Conservation (phyloP, 805 yeast genomes). For the Candida railenensis region DNA sequence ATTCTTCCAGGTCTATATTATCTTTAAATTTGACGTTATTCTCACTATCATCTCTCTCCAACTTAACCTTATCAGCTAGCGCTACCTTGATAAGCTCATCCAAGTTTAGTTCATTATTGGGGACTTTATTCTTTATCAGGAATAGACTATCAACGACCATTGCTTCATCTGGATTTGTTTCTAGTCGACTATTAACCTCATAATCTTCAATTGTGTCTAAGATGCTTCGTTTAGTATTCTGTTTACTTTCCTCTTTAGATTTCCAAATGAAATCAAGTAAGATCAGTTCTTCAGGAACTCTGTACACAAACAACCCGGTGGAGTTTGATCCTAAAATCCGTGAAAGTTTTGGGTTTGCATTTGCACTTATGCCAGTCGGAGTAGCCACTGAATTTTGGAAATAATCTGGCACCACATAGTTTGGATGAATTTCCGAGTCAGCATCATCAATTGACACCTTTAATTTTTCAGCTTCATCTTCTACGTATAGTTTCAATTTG, state of each 20-base stretch:
- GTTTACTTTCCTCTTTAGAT: slow-evolving; percentile 32
- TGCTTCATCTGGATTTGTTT: slow-evolving; percentile 16
- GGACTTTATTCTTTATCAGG: slow-evolving; percentile 27
- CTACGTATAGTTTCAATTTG: slow-evolving; percentile 28
- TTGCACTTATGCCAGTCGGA: slow-evolving; percentile 19
- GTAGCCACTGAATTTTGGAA: slow-evolving; percentile 22
- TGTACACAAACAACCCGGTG: slow-evolving; percentile 42
- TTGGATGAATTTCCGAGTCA: slow-evolving; percentile 17
- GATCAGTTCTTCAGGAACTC: slow-evolving; percentile 67
- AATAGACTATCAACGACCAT: slow-evolving; percentile 25
- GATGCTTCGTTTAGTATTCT: slow-evolving; percentile 15
- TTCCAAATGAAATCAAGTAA: slow-evolving; percentile 66
- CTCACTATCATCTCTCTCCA: not conserved
- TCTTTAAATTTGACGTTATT: slow-evolving; percentile 4
- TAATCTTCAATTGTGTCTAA: slow-evolving; percentile 22
- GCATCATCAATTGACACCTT: slow-evolving; percentile 6
- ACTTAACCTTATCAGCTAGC: slow-evolving; percentile 12
- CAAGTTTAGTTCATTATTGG: slow-evolving; percentile 37
- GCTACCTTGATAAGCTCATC: slow-evolving; percentile 48
- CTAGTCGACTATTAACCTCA: slow-evolving; percentile 18
- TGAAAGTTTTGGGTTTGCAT: not conserved
- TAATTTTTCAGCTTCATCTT: slow-evolving; percentile 25
- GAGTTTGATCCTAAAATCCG: not conserved
- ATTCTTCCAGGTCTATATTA: slow-evolving; percentile 34
- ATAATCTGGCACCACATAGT: slow-evolving; percentile 28